Percentiles rank a stretch among this genome's conserved stretches.
phyloP scores from a whole-genome alignment of 75 land plant species.

The Picea sitchensis region DNA sequence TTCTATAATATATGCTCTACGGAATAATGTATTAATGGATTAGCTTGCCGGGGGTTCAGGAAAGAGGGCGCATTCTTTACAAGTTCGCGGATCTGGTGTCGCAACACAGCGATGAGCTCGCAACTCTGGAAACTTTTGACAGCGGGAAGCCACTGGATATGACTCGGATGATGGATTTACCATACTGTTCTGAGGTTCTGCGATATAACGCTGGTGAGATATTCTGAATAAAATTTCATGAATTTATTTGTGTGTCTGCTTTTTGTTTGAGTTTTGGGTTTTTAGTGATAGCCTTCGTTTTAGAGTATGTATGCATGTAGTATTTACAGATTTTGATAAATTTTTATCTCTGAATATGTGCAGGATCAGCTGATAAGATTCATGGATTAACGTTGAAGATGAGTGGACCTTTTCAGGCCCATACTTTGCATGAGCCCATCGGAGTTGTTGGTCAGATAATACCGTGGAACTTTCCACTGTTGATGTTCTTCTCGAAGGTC shows the following conservation, averaged over 20 bases:
- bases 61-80: conserved; percentile 17
- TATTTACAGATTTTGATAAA: background rate
- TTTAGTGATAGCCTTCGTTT: background rate
- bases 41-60: conserved; percentile 6
- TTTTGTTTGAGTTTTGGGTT: background rate
- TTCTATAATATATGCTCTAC: too few relatives aligned
- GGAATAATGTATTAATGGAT: too few relatives aligned
- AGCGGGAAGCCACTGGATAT: conserved; percentile 33
- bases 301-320: background rate
- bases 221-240: background rate
- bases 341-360: background rate
- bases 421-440: conserved; percentile 63
- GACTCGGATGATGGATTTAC: conserved; percentile 42
- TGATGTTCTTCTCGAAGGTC: conserved; percentile 59
- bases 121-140: conserved; percentile 42
- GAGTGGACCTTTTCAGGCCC: conserved; percentile 46
- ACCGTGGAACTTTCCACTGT: conserved; percentile 81
- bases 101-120: conserved; percentile 46
- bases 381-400: conserved; percentile 73
- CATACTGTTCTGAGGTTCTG: conserved; percentile 18
- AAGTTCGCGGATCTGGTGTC: conserved; percentile 44
- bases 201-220: conserved; percentile 59
- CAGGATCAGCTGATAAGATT: conserved; percentile 72
- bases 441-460: conserved; percentile 82
- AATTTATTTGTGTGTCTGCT: background rate